These are phyloP conservation scores for Podila epicladia DNA, from an alignment of 192 early-diverging fungal species.

Conservation along the genomic window DNA sequence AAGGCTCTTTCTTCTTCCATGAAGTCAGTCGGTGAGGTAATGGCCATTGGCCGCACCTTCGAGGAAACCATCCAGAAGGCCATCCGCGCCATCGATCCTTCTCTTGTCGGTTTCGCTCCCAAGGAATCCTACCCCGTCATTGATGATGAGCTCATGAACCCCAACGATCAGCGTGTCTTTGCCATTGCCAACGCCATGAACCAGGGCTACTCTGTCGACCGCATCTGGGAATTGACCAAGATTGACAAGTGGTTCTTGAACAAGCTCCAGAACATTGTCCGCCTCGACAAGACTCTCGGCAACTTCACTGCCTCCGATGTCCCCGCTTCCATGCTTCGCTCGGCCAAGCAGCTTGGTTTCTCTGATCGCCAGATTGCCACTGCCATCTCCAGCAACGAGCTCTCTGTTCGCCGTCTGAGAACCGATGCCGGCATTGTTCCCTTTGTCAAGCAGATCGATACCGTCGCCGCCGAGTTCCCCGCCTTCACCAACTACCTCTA, in stretches of 20 bases:
- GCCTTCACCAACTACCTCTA: constrained; percentile 98
- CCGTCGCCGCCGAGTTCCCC: constrained; percentile 98
- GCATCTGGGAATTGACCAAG: constrained; percentile 88
- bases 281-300: constrained; percentile 75
- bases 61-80: constrained; percentile 99
- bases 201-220: constrained; percentile 89
- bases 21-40: constrained; percentile 99
- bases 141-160: constrained; percentile 88
- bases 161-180: constrained; percentile 93
- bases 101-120: constrained; percentile 83
- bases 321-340: constrained; percentile 62
- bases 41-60: constrained; percentile 96
- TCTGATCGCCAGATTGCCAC: constrained; percentile 90
- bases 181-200: constrained; percentile 95
- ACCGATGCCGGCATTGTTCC: constrained; percentile 85
- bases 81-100: constrained; percentile 89
- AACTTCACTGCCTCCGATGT: constrained; percentile 71
- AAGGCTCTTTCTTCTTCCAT: constrained; percentile 91
- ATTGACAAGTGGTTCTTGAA: constrained; percentile 99
- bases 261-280: constrained; percentile 88
- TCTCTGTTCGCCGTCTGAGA: constrained; percentile 87
- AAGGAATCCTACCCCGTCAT: constrained; percentile 59
- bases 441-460: constrained; percentile 99
- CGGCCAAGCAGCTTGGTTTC: constrained; percentile 96
- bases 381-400: constrained; percentile 78